Conservation (phyloP, 148 eudicot genomes). For the Chenopodium formosanum region DNA sequence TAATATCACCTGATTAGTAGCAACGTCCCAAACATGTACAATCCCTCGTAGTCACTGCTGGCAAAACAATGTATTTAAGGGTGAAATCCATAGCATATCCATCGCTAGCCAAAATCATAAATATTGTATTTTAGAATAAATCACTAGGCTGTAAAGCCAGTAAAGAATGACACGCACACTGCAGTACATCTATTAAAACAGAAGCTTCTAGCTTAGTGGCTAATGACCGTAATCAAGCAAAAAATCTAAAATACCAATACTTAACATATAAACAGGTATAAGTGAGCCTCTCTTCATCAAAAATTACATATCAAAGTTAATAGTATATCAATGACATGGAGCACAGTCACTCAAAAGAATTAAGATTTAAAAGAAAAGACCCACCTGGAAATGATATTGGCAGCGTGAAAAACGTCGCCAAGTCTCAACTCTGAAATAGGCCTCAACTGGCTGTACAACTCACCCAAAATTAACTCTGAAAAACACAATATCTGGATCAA, state of each 20-base stretch:
- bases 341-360: conserved; percentile 2
- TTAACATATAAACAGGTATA: too few species aligned
- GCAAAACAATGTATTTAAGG: conserved; percentile 63
- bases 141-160: conserved; percentile 9
- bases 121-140: not conserved
- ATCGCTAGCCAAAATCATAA: not conserved
- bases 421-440: conserved; percentile 82
- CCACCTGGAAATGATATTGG: conserved; percentile 84
- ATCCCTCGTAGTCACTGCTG: conserved; percentile 84
- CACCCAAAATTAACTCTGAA: not conserved
- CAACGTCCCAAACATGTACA: conserved; percentile 84
- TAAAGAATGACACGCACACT: not conserved
- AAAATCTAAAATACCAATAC: not conserved
- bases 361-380: conserved; percentile 10
- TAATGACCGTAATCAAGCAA: not conserved
- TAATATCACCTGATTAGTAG: conserved; percentile 61
- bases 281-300: not conserved
- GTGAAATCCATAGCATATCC: not conserved
- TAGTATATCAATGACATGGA: not conserved
- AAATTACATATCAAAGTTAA: not conserved
- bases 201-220: not conserved
- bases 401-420: conserved; percentile 74
- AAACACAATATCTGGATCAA: conserved; percentile 18
- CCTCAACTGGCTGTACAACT: conserved; percentile 53
- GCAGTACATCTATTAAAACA: not conserved